Conservation (phyloP, 2,329 filamentous ascomycete genomes). For the Monilinia vaccinii-corymbosi region DNA sequence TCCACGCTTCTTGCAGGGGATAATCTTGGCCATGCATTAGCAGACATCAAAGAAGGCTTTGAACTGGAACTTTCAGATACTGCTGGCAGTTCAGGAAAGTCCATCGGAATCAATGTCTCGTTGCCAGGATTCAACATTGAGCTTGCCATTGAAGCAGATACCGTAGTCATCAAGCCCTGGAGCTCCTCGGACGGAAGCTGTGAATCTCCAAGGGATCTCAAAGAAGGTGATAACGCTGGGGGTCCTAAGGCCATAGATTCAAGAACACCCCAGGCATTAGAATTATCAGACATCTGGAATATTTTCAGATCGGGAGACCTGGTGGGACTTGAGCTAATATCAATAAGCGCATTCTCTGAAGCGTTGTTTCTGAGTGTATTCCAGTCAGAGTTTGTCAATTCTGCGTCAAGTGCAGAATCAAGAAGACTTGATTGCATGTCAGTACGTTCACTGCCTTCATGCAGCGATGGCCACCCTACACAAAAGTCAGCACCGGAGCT, state of each 20-base stretch:
- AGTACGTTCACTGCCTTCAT: neutral
- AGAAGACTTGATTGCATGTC: neutral
- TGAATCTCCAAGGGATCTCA: neutral
- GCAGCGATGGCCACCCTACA: neutral
- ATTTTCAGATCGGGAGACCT: neutral
- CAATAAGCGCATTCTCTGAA: neutral
- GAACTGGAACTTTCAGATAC: neutral
- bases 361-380: neutral
- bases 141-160: neutral
- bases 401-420: conserved; percentile 1
- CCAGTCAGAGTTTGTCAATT: neutral
- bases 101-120: neutral
- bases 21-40: neutral
- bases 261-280: neutral
- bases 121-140: neutral
- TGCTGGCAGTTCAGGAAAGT: neutral
- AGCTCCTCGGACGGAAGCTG: conserved; percentile 1
- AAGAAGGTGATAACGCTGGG: neutral
- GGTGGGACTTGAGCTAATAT: neutral
- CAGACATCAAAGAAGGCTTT: neutral
- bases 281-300: neutral
- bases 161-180: neutral
- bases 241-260: neutral
- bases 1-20: neutral
- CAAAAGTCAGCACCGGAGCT: neutral